Evolutionary conservation across 192 early-diverging fungal species (phyloP).

Genomic region (Umbelopsis isabellina): DNA sequence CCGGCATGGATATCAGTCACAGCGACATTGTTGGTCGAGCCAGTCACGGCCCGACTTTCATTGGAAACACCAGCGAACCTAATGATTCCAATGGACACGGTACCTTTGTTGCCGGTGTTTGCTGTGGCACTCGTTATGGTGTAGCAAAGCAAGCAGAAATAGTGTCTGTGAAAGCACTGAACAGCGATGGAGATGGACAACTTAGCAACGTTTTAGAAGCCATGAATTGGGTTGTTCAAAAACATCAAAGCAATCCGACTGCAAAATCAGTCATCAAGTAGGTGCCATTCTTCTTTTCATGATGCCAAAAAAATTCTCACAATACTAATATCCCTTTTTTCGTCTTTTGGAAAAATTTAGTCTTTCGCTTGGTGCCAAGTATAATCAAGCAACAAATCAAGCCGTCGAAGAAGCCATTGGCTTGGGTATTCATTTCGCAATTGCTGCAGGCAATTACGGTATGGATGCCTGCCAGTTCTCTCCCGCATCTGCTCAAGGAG

Average conservation of each 20-base stretch:
- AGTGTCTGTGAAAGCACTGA: constrained; percentile 58
- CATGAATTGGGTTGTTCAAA: constrained; percentile 56
- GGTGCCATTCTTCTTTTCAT: background rate
- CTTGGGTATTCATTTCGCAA: constrained; percentile 53
- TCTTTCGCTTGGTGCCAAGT: constrained; percentile 55
- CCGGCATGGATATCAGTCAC: constrained; percentile 55
- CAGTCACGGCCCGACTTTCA: constrained; percentile 43
- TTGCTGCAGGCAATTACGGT: constrained; percentile 64
- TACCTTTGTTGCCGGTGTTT: constrained; percentile 63
- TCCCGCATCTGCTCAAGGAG: constrained; percentile 56
- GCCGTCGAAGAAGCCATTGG: constrained; percentile 53
- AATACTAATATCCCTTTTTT: background rate
- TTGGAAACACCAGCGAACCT: constrained; percentile 37
- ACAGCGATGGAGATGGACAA: constrained; percentile 51
- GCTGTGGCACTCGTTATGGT: constrained; percentile 56
- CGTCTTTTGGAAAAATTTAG: constrained; percentile 24
- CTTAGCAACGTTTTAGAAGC: constrained; percentile 51
- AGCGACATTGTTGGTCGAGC: constrained; percentile 57
- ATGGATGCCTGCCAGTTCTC: constrained; percentile 61
- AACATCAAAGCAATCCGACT: constrained; percentile 29
- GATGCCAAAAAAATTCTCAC: background rate
- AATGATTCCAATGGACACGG: constrained; percentile 58
- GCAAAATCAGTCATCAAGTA: constrained; percentile 51
- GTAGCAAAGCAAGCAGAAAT: constrained; percentile 60
- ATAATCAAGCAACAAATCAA: constrained; percentile 49